These are phyloP conservation scores for Exserohilum rostratum DNA, from an alignment of 2,329 filamentous ascomycete species.

Conservation along the genomic window DNA sequence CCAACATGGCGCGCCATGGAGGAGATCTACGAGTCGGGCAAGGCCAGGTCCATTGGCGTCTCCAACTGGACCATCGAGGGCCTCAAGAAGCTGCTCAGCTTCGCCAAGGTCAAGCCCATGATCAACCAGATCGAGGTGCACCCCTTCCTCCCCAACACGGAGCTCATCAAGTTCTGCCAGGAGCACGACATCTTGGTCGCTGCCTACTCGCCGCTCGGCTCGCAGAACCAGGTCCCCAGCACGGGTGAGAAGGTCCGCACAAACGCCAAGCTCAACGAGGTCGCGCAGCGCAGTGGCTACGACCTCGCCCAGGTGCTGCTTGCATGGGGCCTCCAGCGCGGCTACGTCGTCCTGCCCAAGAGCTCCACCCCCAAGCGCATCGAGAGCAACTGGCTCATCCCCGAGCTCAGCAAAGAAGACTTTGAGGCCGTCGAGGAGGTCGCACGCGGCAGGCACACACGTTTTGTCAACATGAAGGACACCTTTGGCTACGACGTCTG, in stretches of 20 bases:
- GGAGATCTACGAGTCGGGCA: conserved; percentile 65
- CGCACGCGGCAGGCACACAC: conserved; percentile 68
- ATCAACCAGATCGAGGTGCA: conserved; percentile 79
- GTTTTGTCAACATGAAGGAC: conserved; percentile 84
- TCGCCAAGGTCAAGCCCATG: conserved; percentile 69
- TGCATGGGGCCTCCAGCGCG: conserved; percentile 82
- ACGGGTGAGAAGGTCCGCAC: conserved; percentile 73
- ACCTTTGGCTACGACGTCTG: conserved; percentile 75
- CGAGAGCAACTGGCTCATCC: conserved; percentile 68
- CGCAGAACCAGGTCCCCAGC: conserved; percentile 71
- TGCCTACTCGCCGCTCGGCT: conserved; percentile 72
- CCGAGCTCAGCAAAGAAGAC: conserved; percentile 61
- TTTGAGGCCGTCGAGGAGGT: conserved; percentile 67
- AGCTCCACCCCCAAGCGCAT: conserved; percentile 51
- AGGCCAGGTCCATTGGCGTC: conserved; percentile 70
- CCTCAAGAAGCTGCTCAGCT: conserved; percentile 69
- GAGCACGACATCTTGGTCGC: conserved; percentile 65
- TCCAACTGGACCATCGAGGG: conserved; percentile 74
- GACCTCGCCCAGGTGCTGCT: conserved; percentile 81
- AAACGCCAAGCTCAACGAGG: conserved; percentile 67
- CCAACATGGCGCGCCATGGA: conserved; percentile 73
- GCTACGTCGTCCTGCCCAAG: conserved; percentile 51
- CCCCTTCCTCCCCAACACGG: conserved; percentile 72
- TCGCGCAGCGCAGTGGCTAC: conserved; percentile 76
- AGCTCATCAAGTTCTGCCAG: conserved; percentile 64